Percentiles rank a stretch among this genome's conserved stretches.
phyloP scores from a whole-genome alignment of 768 basidiomycete species.

The Butyriboletus loyo region DNA sequence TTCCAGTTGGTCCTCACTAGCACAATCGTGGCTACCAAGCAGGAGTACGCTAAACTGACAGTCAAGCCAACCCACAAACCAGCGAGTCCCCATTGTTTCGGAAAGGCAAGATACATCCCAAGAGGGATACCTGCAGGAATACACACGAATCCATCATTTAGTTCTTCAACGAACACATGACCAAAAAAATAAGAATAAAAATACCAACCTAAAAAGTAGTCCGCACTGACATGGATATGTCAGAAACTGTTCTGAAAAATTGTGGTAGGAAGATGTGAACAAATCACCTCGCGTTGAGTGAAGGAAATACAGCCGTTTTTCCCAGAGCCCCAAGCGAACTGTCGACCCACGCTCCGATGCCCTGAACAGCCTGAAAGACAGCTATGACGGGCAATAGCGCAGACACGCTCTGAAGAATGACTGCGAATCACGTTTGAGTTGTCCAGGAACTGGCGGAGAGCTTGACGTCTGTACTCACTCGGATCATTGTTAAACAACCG shows the following conservation, averaged over 20 bases:
- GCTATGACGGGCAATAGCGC: slow-evolving; percentile 45
- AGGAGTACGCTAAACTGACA: slow-evolving; percentile 21
- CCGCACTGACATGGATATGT: slow-evolving; percentile 11
- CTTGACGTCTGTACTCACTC: slow-evolving; percentile 17
- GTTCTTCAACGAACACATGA: not conserved
- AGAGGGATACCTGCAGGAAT: slow-evolving; percentile 31
- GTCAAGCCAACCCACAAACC: slow-evolving; percentile 25
- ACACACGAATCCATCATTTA: not conserved
- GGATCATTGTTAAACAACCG: slow-evolving; percentile 59
- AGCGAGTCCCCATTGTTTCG: slow-evolving; percentile 20
- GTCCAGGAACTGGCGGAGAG: not conserved
- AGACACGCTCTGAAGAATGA: slow-evolving; percentile 44
- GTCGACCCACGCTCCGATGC: slow-evolving; percentile 20
- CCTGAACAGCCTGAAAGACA: slow-evolving; percentile 23
- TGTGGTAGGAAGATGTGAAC: not conserved
- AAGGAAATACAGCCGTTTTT: slow-evolving; percentile 21
- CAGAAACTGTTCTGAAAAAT: not conserved
- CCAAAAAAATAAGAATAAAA: not conserved
- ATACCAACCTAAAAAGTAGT: slow-evolving; percentile 32
- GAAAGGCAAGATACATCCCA: slow-evolving; percentile 23
- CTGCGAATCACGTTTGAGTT: slow-evolving; percentile 24
- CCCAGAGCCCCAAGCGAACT: slow-evolving; percentile 18
- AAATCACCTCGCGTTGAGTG: slow-evolving; percentile 21
- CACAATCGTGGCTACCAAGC: slow-evolving; percentile 16
- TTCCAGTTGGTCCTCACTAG: slow-evolving; percentile 20